Evolutionary conservation across 306 rosid genomes (phyloP).

Genomic region (Dalbergia oliveri): DNA sequence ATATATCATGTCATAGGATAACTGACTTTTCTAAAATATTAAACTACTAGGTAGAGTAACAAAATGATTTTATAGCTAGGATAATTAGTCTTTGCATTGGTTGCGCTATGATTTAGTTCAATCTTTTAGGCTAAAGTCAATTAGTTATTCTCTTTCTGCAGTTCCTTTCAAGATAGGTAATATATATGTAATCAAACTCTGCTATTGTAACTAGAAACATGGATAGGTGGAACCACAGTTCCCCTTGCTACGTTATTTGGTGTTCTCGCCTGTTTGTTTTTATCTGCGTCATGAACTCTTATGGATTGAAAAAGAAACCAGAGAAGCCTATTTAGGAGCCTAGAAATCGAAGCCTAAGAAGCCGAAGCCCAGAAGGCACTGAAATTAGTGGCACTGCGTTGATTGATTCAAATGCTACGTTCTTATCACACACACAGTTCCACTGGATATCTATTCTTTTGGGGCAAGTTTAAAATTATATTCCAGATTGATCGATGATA

Average conservation of each 20-base stretch:
- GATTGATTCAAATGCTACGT: background rate
- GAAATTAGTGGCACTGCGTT: background rate
- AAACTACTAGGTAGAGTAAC: background rate
- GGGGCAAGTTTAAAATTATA: background rate
- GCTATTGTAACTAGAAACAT: background rate
- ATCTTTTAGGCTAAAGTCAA: background rate
- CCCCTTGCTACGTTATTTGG: conserved; percentile 9
- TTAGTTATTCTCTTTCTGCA: background rate
- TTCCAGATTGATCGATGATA: too few species aligned
- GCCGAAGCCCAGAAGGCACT: background rate
- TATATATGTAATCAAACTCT: background rate
- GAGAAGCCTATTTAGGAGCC: background rate
- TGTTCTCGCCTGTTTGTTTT: background rate
- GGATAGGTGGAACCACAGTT: conserved; percentile 7
- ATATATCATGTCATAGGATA: too few species aligned
- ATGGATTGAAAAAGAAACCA: conserved; percentile 8
- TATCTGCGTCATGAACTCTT: background rate
- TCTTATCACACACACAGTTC: background rate
- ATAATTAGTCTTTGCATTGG: background rate
- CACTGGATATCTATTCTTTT: background rate
- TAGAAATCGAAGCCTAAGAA: background rate
- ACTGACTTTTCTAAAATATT: too few species aligned
- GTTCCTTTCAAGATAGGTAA: background rate
- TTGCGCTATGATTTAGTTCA: background rate
- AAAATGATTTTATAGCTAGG: background rate